These are phyloP conservation scores for Solanum lignicaule DNA, from an alignment of 257 asterid species.

Conservation along the genomic window DNA sequence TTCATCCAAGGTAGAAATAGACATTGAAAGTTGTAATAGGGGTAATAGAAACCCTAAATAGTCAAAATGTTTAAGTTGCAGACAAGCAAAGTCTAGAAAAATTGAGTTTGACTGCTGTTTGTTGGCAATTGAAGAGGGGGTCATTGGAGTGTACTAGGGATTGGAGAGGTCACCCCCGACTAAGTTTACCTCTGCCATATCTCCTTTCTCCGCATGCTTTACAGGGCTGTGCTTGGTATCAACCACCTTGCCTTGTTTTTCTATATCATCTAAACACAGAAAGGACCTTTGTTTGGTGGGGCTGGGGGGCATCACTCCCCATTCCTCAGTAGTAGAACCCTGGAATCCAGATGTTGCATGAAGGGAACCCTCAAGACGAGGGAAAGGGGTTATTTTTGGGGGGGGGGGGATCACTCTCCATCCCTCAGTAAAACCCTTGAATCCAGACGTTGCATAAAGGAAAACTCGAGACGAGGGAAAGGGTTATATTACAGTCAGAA, in stretches of 20 bases:
- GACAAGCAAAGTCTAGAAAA: background rate
- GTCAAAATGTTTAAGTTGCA: background rate
- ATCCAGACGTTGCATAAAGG: background rate
- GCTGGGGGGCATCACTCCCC: background rate
- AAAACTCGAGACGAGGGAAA: background rate
- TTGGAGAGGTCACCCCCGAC: background rate
- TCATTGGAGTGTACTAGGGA: background rate
- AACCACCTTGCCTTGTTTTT: background rate
- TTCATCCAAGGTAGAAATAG: background rate
- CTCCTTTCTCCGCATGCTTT: background rate
- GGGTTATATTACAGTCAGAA: background rate
- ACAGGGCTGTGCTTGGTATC: background rate
- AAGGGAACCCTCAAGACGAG: background rate
- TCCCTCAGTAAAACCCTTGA: background rate
- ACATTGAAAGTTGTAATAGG: background rate
- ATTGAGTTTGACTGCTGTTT: background rate
- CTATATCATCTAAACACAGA: background rate
- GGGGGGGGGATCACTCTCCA: background rate
- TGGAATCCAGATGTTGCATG: background rate
- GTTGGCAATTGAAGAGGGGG: background rate
- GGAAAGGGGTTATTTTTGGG: background rate
- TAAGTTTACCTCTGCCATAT: background rate
- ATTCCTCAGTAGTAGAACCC: background rate
- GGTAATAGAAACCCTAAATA: background rate
- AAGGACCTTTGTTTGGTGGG: background rate